Evolutionary conservation across 2,329 filamentous ascomycete species (phyloP).

Genomic region (Amesomyces nigricolor): DNA sequence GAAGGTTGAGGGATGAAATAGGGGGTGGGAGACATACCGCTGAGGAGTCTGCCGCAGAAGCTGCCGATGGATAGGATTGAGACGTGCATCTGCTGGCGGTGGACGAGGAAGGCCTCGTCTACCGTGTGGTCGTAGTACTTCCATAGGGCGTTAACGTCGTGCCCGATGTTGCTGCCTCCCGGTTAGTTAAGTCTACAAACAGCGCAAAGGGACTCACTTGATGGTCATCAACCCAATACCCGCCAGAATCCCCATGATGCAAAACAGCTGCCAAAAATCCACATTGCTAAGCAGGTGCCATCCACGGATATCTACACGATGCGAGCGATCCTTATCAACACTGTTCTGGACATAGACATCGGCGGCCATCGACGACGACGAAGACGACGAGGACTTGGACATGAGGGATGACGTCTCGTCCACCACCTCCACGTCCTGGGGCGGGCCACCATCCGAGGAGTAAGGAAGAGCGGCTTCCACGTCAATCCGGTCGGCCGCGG

Average conservation of each 20-base stretch:
- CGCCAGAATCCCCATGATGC: conserved; percentile 81
- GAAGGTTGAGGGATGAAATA: background rate
- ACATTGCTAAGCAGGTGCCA: conserved; percentile 62
- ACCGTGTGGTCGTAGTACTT: conserved; percentile 72
- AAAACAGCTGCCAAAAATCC: conserved; percentile 89
- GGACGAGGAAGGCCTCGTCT: conserved; percentile 67
- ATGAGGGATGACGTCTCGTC: conserved; percentile 80
- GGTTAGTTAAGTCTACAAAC: conserved; percentile 3
- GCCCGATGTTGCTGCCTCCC: conserved; percentile 76
- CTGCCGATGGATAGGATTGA: conserved; percentile 87
- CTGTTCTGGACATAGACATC: conserved; percentile 51
- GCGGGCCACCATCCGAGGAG: conserved; percentile 19
- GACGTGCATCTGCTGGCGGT: conserved; percentile 84
- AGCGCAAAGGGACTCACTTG: conserved; percentile 59
- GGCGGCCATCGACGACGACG: conserved; percentile 40
- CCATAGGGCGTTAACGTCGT: conserved; percentile 84
- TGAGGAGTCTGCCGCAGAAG: conserved; percentile 73
- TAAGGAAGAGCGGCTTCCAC: conserved; percentile 25
- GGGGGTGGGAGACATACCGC: conserved; percentile 48
- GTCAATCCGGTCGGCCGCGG: conserved; percentile 17
- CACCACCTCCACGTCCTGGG: conserved; percentile 39
- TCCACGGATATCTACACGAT: conserved; percentile 86
- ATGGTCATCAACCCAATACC: conserved; percentile 98
- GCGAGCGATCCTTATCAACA: conserved; percentile 68
- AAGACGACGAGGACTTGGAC: conserved; percentile 52